Percentiles rank a stretch among this genome's conserved stretches.
Conservation (phyloP, 345 rosid genomes). For the Punica granatum region DNA sequence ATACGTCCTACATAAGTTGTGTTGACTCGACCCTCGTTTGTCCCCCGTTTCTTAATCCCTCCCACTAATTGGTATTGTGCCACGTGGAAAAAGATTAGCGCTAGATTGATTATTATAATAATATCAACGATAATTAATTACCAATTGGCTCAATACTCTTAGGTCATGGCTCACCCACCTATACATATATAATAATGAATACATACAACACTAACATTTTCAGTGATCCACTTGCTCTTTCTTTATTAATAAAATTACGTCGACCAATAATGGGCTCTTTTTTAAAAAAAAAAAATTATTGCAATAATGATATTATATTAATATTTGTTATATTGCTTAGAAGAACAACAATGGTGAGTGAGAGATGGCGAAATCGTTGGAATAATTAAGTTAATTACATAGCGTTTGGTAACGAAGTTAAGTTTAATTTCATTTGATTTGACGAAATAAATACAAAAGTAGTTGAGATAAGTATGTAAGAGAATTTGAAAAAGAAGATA, state of each 20-base stretch:
- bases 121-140: too few species aligned
- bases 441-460: too few species aligned
- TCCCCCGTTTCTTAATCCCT: not conserved
- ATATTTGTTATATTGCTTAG: too few species aligned
- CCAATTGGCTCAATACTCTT: not conserved
- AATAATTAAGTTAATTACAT: too few species aligned
- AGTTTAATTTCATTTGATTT: too few species aligned
- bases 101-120: not conserved
- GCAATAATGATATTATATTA: too few species aligned
- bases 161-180: constrained; percentile 5
- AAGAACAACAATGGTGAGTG: not conserved
- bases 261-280: not conserved
- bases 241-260: not conserved
- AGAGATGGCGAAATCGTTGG: not conserved
- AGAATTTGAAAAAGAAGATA: too few species aligned
- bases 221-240: constrained; percentile 1
- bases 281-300: not conserved
- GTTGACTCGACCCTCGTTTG: not conserved
- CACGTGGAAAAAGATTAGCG: not conserved
- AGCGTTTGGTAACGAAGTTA: too few species aligned
- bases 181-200: not conserved
- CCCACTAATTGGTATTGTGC: not conserved
- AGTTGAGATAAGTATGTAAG: too few species aligned
- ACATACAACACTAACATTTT: not conserved
- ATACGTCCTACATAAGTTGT: not conserved